Evolutionary conservation across 176 grass and related monocot species (phyloP).

Genomic region (Paspalum vaginatum): DNA sequence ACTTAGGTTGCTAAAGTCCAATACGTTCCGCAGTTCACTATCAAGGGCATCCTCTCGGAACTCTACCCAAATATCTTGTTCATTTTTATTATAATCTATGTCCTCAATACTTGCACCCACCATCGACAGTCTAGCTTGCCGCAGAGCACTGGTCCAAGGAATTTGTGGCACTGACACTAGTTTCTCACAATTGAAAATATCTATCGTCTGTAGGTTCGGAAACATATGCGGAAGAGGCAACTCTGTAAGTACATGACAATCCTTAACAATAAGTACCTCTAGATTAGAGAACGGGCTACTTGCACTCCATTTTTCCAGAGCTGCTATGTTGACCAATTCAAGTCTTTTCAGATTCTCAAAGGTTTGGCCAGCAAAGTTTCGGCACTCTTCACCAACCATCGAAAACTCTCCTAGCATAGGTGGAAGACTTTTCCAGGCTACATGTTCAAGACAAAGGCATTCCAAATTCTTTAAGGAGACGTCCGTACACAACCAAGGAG

Average conservation of each 20-base stretch:
- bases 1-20: background rate
- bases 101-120: background rate
- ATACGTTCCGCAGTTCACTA: background rate
- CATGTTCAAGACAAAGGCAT: background rate
- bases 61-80: background rate
- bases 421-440: background rate
- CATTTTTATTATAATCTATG: background rate
- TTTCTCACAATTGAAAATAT: background rate
- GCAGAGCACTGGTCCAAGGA: background rate
- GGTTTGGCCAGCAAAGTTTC: background rate
- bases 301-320: background rate
- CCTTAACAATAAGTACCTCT: background rate
- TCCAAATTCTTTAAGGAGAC: background rate
- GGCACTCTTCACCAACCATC: no score
- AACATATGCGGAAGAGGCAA: background rate
- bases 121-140: fast-evolving
- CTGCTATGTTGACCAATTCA: background rate
- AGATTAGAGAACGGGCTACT: background rate
- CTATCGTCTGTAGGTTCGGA: background rate
- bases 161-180: background rate
- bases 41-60: background rate
- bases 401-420: background rate
- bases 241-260: background rate
- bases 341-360: background rate
- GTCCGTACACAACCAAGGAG: background rate